Evolutionary conservation across 331 rosid species (phyloP).

Genomic region (Telfairia occidentalis): DNA sequence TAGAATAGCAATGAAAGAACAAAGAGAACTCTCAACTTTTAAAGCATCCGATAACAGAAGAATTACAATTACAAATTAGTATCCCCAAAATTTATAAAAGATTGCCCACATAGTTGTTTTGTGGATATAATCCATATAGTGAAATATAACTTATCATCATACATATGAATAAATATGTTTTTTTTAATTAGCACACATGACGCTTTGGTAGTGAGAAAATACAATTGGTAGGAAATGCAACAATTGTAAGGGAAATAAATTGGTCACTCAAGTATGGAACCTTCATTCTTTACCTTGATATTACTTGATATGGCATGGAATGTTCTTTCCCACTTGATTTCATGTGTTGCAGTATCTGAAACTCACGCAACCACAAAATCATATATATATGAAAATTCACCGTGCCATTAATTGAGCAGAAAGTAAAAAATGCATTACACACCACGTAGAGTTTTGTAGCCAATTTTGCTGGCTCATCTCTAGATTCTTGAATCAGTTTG

Average conservation of each 20-base stretch:
- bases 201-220: neutral
- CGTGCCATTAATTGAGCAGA: conserved; percentile 13
- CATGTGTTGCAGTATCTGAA: conserved; percentile 94
- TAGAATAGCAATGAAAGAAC: neutral
- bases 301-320: conserved; percentile 97
- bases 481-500: conserved; percentile 93
- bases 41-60: neutral
- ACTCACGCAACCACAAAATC: conserved; percentile 14
- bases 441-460: conserved; percentile 96
- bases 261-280: neutral
- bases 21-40: neutral
- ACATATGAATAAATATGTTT: neutral
- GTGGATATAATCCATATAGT: neutral
- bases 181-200: neutral
- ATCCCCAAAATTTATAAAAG: neutral
- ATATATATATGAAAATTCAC: neutral
- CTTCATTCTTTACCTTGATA: conserved; percentile 70
- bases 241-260: neutral
- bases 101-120: neutral
- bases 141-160: neutral
- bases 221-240: neutral
- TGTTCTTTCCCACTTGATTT: conserved; percentile 95
- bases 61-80: too few relatives aligned
- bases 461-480: conserved; percentile 88
- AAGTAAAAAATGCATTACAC: conserved; percentile 17